These are phyloP conservation scores for Dactylonectria estremocensis DNA, from an alignment of 2,329 filamentous ascomycete genomes.

Conservation along the genomic window DNA sequence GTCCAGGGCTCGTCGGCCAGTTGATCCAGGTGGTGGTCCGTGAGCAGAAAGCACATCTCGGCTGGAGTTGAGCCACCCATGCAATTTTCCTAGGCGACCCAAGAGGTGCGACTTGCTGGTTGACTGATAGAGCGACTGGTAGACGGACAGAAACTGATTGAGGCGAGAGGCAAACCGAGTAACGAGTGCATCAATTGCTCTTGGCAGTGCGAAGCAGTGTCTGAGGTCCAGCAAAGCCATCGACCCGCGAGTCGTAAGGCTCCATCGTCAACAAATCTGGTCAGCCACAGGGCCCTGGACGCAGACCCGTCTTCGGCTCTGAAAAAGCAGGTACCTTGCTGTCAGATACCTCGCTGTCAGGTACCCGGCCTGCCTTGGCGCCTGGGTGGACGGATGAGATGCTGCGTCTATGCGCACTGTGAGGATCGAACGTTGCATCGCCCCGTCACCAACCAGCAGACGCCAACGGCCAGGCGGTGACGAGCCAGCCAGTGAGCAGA, in stretches of 20 bases:
- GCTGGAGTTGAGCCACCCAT: slow-evolving; percentile 30
- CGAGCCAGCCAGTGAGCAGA: neutral
- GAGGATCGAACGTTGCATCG: neutral
- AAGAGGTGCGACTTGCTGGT: slow-evolving; percentile 10
- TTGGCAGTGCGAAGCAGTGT: slow-evolving; percentile 14
- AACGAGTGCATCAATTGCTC: slow-evolving; percentile 11
- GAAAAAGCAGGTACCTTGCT: slow-evolving; percentile 5
- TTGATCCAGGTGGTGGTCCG: slow-evolving; percentile 25
- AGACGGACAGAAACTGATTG: slow-evolving; percentile 17
- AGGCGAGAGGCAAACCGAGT: slow-evolving; percentile 4
- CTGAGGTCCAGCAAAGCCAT: slow-evolving; percentile 21
- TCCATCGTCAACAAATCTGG: slow-evolving; percentile 18
- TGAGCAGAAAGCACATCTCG: slow-evolving; percentile 29
- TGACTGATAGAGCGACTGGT: slow-evolving; percentile 9
- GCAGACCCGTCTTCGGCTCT: slow-evolving; percentile 2
- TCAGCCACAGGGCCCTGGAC: slow-evolving; percentile 14
- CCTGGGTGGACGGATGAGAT: neutral
- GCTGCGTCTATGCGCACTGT: neutral
- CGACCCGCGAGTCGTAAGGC: slow-evolving; percentile 19
- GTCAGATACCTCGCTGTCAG: neutral
- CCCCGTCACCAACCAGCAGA: neutral
- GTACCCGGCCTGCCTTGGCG: slow-evolving; percentile 5
- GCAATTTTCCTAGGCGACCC: slow-evolving; percentile 29
- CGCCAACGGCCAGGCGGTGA: neutral
- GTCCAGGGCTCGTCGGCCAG: slow-evolving; percentile 21